Base-by-base conservation (phyloP, 805 yeast genomes). In the Spathaspora gorwiae region DNA sequence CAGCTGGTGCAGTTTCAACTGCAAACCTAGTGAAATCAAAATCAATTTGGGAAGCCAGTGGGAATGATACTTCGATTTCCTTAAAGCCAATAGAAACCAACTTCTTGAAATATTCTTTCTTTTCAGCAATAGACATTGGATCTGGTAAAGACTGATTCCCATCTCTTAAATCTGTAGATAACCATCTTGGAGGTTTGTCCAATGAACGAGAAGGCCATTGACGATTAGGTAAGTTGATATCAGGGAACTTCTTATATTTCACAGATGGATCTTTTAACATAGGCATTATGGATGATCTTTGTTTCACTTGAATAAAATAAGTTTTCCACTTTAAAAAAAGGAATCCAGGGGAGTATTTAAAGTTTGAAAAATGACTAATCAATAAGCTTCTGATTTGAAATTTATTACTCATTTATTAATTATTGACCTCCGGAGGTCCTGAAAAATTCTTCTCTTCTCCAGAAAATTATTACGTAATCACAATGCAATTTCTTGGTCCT, bases 81-180 rank as follows among this genome's bases (percentile, higher is more conserved):
- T 86, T 86, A 66, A 83, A 86, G 1, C 95, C 95, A 35, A 85
- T 65, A 26, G 83, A 85, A 12, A 85, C 75, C 36, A 86, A 70
- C 60, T 84, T 82, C 44, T 77, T 67, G 62, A 85, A 84, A 65
- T 83, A 86, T 44, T 72, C 78, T 57, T 81, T 81, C 66, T 86
- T 86, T 56, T 86, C 90, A n/a, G 70, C 82, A 37, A 84, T 72
- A n/a, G 84, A 73, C 95, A 86, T 86, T 44, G 94, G 95, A 59
- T 86, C 94, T 0, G 94, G 92, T 53, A 86, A 73, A 6, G 90
- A 82, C 67, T 86, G 94, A 64, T 86, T 86, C 30, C 95, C 95
- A 59, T 86, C 95, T 56, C 95, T 76, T 49, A 86, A 72, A 58
- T 87, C 95, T 3, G 95, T 86, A 15, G 90, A 82, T 39, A 87